Base-by-base conservation (phyloP, 2,329 filamentous ascomycete species). In the Aaosphaeria arxii region DNA sequence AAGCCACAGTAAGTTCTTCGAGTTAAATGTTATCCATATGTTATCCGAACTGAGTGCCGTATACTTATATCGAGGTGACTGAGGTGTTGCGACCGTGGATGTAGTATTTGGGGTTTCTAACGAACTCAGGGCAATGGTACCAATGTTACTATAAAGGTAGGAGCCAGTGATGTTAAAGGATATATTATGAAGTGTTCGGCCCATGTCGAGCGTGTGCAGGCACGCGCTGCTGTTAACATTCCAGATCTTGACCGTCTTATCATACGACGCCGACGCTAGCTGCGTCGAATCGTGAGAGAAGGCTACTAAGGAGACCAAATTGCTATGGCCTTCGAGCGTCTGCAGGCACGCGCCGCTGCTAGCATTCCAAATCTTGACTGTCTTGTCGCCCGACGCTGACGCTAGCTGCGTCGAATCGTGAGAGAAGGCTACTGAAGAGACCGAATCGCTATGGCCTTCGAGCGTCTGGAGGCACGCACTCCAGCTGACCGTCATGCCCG, bases 221-320 rank as follows among this genome's bases (percentile, higher is more conserved):
- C 49, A 53, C 38, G 28, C 42, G 42, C 56, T 52, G 43, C 51
- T 53, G 47, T 53, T 42, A 1, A 4, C 11, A 11, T 62, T 55
- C 51, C 47, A 60, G n/a, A 62, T 40, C 51, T 45, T 53, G 42
- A 60, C 51, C 4, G 47, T 53, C 38, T 60, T 55, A 29, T 43
- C 41, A 31, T 24, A 1, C 9, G 56, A 59, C 7, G 35, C 57
- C 6, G 55, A 62, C n/a, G 51, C 57, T 32, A 64, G 47, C 30
- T 29, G 41, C 33, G 29, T 31, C 17, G 46, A 48, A 47, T 64
- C 52, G 39, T 46, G 47, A 3, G 61, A 61, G 52, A 66, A 61
- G 39, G 54, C 55, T 30, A 66, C 51, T 7, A 45, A 57, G 33
- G 58, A 41, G 24, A 28, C 7, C 7, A 7, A 6, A 38, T 39